Conservation (phyloP, 2,329 filamentous ascomycete genomes). For the Microdochium bolleyi region DNA sequence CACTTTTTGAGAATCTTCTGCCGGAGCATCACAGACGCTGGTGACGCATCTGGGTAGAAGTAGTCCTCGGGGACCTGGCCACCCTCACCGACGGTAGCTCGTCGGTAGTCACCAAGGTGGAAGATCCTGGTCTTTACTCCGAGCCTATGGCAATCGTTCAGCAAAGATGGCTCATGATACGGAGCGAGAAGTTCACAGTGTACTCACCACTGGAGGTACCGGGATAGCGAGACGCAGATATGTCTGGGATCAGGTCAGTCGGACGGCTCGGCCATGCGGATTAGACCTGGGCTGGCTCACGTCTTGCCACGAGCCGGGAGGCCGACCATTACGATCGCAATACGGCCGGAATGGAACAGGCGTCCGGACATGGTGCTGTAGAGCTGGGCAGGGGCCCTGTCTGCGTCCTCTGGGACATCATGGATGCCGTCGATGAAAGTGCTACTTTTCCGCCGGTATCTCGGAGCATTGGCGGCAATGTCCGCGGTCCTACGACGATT, state of each 20-base stretch:
- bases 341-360: slow-evolving; percentile 92
- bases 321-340: slow-evolving; percentile 95
- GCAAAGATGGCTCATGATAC: slow-evolving; percentile 2
- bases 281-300: slow-evolving; percentile 34
- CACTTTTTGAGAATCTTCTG: slow-evolving; percentile 98
- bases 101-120: slow-evolving; percentile 91
- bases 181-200: background rate
- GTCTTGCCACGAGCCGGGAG: slow-evolving; percentile 94
- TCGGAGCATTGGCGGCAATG: slow-evolving; percentile 81
- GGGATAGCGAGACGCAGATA: slow-evolving; percentile 88
- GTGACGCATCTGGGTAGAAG: slow-evolving; percentile 92
- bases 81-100: slow-evolving; percentile 78
- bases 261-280: background rate
- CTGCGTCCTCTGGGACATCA: slow-evolving; percentile 72
- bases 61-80: slow-evolving; percentile 91
- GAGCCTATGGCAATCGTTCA: slow-evolving; percentile 45
- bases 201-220: slow-evolving; percentile 79
- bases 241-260: slow-evolving; percentile 46
- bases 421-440: slow-evolving; percentile 97
- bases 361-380: slow-evolving; percentile 98
- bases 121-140: slow-evolving; percentile 98
- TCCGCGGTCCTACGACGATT: slow-evolving; percentile 65
- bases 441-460: slow-evolving; percentile 86
- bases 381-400: slow-evolving; percentile 89
- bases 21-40: slow-evolving; percentile 82